These are phyloP conservation scores for Fusarium zealandicum DNA, from an alignment of 2,329 filamentous ascomycete species.

Conservation along the genomic window DNA sequence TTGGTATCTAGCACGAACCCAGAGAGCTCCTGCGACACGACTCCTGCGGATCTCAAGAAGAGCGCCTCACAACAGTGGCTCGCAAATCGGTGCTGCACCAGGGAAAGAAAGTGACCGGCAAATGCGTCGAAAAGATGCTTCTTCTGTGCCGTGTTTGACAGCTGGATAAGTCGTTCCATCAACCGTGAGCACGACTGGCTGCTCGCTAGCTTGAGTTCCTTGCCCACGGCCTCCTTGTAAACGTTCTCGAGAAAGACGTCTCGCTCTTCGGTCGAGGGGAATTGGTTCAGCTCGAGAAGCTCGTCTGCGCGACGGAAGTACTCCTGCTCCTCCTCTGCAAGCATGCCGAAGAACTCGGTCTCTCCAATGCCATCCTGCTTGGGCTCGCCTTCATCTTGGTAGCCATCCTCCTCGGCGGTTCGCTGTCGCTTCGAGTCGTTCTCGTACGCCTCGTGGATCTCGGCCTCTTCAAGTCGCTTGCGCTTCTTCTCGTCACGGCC, in stretches of 20 bases:
- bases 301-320: conserved; percentile 93
- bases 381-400: conserved; percentile 35
- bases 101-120: conserved; percentile 82
- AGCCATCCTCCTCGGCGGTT: conserved; percentile 34
- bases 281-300: conserved; percentile 88
- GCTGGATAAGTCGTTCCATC: conserved; percentile 87
- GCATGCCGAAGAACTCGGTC: conserved; percentile 87
- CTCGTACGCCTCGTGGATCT: conserved; percentile 30
- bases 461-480: conserved; percentile 46
- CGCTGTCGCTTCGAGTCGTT: conserved; percentile 39
- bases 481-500: conserved; percentile 52
- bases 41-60: conserved; percentile 81
- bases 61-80: conserved; percentile 97
- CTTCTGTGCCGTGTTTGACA: conserved; percentile 80
- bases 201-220: conserved; percentile 94
- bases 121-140: conserved; percentile 89
- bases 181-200: conserved; percentile 94
- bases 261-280: conserved; percentile 76
- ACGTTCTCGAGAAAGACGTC: conserved; percentile 79
- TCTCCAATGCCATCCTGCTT: conserved; percentile 53
- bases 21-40: conserved; percentile 76
- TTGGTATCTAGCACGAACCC: conserved; percentile 54
- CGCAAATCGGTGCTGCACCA: conserved; percentile 94
- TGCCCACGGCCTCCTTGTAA: conserved; percentile 84
- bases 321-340: conserved; percentile 92